Conservation (phyloP, 345 rosid species). For the Atalantia buxifolia region DNA sequence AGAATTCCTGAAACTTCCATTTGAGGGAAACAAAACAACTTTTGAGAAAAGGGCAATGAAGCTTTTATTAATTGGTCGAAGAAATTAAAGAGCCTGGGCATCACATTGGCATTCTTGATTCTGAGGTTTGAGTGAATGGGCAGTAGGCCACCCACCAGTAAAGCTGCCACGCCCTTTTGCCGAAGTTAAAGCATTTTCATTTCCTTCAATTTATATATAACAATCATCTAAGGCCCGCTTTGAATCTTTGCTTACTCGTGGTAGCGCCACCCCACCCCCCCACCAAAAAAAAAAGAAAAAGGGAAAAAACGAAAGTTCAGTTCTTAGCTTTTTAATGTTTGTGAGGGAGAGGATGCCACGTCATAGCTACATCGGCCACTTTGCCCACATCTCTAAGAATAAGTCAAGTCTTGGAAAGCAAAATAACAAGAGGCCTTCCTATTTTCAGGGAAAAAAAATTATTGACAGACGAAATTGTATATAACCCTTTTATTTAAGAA, state of each 20-base stretch:
- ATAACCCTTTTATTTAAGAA: no score
- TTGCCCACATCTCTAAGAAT: background rate
- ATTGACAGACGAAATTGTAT: no score
- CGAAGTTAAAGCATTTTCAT: background rate
- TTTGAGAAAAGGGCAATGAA: background rate
- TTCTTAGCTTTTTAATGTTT: background rate
- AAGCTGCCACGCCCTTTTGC: background rate
- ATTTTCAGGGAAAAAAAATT: no score
- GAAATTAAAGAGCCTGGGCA: background rate
- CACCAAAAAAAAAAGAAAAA: accelerated
- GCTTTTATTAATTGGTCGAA: constrained; percentile 10
- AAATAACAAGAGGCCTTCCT: no score
- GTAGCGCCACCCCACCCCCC: background rate
- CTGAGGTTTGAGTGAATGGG: constrained; percentile 19
- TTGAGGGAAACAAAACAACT: background rate
- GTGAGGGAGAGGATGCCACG: constrained; percentile 1
- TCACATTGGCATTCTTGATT: background rate
- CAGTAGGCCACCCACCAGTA: constrained; percentile 12
- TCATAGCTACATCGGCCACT: constrained; percentile 6
- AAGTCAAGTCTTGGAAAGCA: no score
- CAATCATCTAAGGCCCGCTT: background rate
- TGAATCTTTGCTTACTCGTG: background rate
- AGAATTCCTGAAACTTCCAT: background rate
- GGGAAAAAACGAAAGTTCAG: no score
- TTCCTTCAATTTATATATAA: constrained; percentile 5